A percentile compares a stretch with the other conserved stretches of the same genome.
Conservation (phyloP, 2,329 filamentous ascomycete genomes). For the Ophiostoma tasmaniense region DNA sequence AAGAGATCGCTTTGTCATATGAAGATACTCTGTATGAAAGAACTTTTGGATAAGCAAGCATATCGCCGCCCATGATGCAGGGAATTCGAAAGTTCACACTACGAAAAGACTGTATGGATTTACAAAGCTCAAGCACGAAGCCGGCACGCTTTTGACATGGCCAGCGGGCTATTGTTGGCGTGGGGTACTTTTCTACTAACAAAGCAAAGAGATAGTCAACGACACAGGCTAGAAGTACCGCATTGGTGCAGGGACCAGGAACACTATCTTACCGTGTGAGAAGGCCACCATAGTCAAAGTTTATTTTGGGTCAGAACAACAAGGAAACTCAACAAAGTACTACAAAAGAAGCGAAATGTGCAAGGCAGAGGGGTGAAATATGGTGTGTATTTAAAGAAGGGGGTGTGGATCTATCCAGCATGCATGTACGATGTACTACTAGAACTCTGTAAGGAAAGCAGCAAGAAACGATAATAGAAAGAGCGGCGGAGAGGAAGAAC, state of each 20-base stretch:
- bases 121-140: neutral
- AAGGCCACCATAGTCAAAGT: neutral
- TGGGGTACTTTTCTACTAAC: neutral
- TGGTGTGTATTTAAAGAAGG: neutral
- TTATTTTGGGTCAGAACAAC: neutral
- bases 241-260: conserved; percentile 1
- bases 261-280: neutral
- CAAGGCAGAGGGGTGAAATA: neutral
- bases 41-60: neutral
- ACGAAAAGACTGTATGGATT: neutral
- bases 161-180: neutral
- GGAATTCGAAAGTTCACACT: neutral
- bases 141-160: neutral
- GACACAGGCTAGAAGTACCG: neutral
- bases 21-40: neutral
- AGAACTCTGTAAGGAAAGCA: neutral
- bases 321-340: neutral
- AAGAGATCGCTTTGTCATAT: neutral
- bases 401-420: neutral
- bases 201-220: neutral
- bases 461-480: neutral
- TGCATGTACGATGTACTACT: neutral
- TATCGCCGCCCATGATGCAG: neutral
- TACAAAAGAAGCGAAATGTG: neutral
- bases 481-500: neutral